A percentile compares a stretch with the other conserved stretches of the same genome.
phyloP scores from a whole-genome alignment of 345 rosid species.

The Mercurialis annua region DNA sequence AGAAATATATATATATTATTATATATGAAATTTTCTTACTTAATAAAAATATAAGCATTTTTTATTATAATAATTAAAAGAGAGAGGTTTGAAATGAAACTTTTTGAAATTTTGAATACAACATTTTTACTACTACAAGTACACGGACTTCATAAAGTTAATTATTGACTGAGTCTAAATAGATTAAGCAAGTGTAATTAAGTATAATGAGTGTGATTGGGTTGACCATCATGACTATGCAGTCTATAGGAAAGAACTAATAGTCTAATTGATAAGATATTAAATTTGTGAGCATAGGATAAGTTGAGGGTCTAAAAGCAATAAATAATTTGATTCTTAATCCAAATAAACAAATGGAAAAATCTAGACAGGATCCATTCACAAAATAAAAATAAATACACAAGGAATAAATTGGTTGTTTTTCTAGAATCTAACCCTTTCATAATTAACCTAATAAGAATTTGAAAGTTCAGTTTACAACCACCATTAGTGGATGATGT shows the following conservation, averaged over 20 bases:
- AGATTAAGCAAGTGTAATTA: conserved; percentile 11
- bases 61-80: too few species aligned
- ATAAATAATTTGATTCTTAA: conserved; percentile 19
- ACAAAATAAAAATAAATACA: neutral
- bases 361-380: conserved; percentile 29
- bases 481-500: conserved; percentile 30
- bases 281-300: conserved; percentile 7
- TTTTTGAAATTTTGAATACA: too few species aligned
- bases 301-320: conserved; percentile 12
- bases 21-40: too few species aligned
- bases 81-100: too few species aligned
- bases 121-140: too few species aligned
- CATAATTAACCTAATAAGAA: neutral
- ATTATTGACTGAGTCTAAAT: conserved; percentile 31
- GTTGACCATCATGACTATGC: conserved; percentile 31
- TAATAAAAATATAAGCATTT: too few species aligned
- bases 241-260: conserved; percentile 11
- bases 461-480: conserved; percentile 12
- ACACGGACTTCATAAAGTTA: neutral
- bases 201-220: neutral
- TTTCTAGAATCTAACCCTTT: conserved; percentile 22
- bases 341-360: conserved; percentile 9
- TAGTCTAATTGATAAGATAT: neutral
- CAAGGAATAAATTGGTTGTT: conserved; percentile 33
- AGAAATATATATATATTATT: too few species aligned